Evolutionary conservation across 768 basidiomycete genomes (phyloP).

Genomic region (Hypholoma fasciculare): DNA sequence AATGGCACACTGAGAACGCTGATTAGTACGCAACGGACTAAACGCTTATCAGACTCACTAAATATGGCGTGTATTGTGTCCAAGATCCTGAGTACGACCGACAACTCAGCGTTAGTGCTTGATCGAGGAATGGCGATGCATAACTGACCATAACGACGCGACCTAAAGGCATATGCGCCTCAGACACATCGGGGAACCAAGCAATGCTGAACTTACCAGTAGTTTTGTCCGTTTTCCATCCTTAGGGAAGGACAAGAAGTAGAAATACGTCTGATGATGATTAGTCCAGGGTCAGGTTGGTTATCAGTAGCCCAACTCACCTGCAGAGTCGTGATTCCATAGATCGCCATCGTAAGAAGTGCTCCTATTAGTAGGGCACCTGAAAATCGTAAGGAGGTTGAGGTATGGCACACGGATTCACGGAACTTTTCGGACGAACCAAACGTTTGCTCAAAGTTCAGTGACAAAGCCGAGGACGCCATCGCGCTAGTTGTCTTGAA

Average conservation of each 20-base stretch:
- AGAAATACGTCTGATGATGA: conserved; percentile 37
- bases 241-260: conserved; percentile 39
- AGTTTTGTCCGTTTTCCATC: conserved; percentile 32
- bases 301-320: conserved; percentile 17
- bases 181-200: too few species aligned
- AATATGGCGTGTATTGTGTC: conserved; percentile 42
- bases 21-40: neutral
- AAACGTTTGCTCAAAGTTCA: conserved; percentile 12
- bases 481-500: neutral
- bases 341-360: conserved; percentile 36
- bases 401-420: neutral
- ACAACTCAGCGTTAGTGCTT: neutral
- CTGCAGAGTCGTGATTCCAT: conserved; percentile 46
- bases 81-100: conserved; percentile 28
- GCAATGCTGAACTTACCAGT: conserved; percentile 22
- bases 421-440: neutral
- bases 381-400: conserved; percentile 3
- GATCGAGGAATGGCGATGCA: neutral
- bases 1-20: conserved; percentile 37
- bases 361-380: conserved; percentile 39
- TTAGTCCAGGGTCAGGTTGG: neutral
- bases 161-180: conserved; percentile 23
- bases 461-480: neutral
- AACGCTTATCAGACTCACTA: conserved; percentile 25
- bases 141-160: conserved; percentile 32